Percentiles rank a stretch among this genome's conserved stretches.
Conservation (phyloP, 1,284 basidiomycete genomes). For the Tilletia indica region DNA sequence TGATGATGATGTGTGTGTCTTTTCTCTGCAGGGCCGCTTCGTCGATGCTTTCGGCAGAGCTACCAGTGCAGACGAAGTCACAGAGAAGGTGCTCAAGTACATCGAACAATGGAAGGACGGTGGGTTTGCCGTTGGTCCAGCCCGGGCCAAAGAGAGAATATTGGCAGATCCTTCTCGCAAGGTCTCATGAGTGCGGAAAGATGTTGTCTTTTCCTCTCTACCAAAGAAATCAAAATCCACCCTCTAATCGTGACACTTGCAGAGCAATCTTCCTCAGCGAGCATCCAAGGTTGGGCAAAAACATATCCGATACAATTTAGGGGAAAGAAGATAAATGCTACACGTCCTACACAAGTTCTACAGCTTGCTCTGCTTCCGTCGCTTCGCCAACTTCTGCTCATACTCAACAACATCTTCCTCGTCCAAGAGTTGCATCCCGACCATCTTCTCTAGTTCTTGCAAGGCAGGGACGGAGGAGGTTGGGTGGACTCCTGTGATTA, state of each 20-base stretch:
- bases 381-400: slow-evolving; percentile 9
- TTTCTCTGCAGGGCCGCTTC: slow-evolving; percentile 59
- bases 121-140: slow-evolving; percentile 38
- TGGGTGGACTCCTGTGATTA: slow-evolving; percentile 31
- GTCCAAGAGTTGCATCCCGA: slow-evolving; percentile 31
- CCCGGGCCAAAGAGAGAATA: slow-evolving; percentile 69
- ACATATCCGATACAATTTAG: slow-evolving; percentile 58
- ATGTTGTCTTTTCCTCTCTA: no score
- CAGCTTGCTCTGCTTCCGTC: slow-evolving; percentile 56
- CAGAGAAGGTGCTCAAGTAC: slow-evolving; percentile 60
- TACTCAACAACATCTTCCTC: slow-evolving; percentile 21
- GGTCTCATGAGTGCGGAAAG: slow-evolving; percentile 60
- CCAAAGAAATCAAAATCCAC: no score
- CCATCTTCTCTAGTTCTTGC: slow-evolving; percentile 31
- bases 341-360: slow-evolving; percentile 57
- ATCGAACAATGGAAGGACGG: slow-evolving; percentile 60
- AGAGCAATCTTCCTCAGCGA: not conserved
- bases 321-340: slow-evolving; percentile 76
- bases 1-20: not conserved
- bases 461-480: slow-evolving; percentile 30
- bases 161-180: slow-evolving; percentile 76
- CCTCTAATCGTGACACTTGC: no score
- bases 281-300: not conserved
- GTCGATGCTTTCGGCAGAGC: slow-evolving; percentile 95
- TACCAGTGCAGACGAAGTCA: slow-evolving; percentile 70